These are phyloP conservation scores for Neurospora sp. DNA, from an alignment of 495 filamentous ascomycete genomes.

Conservation along the genomic window DNA sequence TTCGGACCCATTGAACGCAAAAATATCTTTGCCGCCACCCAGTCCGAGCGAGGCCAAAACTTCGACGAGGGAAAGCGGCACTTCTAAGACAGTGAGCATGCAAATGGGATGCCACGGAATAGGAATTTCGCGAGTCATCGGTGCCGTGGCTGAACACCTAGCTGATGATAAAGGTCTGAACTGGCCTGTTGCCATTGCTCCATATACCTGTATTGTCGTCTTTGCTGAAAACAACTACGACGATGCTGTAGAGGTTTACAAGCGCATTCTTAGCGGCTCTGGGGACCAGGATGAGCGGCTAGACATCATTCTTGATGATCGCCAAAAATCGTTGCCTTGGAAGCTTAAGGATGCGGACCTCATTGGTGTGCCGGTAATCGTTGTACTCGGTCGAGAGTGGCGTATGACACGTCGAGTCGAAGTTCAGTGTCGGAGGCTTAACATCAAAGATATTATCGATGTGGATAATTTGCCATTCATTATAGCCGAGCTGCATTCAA, in stretches of 20 bases:
- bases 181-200: slow-evolving; percentile 82
- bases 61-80: slow-evolving; percentile 1
- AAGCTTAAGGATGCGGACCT: slow-evolving; percentile 83
- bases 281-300: slow-evolving; percentile 18
- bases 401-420: slow-evolving; percentile 51
- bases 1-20: slow-evolving; percentile 59
- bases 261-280: slow-evolving; percentile 19
- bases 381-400: slow-evolving; percentile 73
- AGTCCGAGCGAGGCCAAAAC: slow-evolving; percentile 8
- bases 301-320: slow-evolving; percentile 64
- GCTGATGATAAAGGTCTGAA: slow-evolving; percentile 67
- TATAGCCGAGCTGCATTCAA: slow-evolving; percentile 3
- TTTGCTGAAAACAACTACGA: slow-evolving; percentile 48
- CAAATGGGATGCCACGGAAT: slow-evolving; percentile 98
- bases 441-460: slow-evolving; percentile 14
- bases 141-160: slow-evolving; percentile 67
- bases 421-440: slow-evolving; percentile 61
- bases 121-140: slow-evolving; percentile 84
- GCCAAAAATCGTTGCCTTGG: slow-evolving; percentile 60
- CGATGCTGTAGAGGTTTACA: slow-evolving; percentile 45
- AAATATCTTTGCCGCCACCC: slow-evolving; percentile 32
- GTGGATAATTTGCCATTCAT: slow-evolving; percentile 17
- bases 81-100: slow-evolving; percentile 39
- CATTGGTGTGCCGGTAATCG: slow-evolving; percentile 75
- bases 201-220: slow-evolving; percentile 64